Base-by-base conservation (phyloP, 495 filamentous ascomycete species). In the Peziza echinospora region DNA sequence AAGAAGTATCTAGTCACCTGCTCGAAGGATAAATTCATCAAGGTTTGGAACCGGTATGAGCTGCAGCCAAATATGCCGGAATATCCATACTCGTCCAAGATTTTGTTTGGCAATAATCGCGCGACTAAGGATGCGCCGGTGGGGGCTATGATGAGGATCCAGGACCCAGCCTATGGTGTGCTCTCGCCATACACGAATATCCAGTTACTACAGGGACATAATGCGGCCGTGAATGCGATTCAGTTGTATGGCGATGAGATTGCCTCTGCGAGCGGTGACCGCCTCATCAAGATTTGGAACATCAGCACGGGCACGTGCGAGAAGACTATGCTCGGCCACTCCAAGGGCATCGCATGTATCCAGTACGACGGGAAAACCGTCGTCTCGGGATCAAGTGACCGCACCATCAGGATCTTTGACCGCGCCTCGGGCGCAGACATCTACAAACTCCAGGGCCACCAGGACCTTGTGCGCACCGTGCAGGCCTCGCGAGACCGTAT, bases 281-380 rank as follows among this genome's bases (percentile, higher is more conserved):
- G 86, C 8, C 69, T 77, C 53, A 79, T 96, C 56, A 92, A 91
- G 55, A 69, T 93, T 13, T 99, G 91, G 91, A 81, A 89, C 57
- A 77, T 93, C 62, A 76, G 75, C 16, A 81, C 73, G 0, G 83
- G 85, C 44, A 62, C 67, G 11, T 87, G 82, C 58, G 65, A 70
- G 16, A 75, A 77, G 52, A 89, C 81, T 7, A 71, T 91, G 28
- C 62, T 81, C 41, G 91, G 89, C 4, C 89, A 99, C 56, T 71
- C 72, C 47, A 99, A 96, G 61, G 89, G 89, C 16, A 96, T 99
- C 56, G 89, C 89, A 13, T 99, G 89, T 62, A 83, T 99, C 17
- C 86, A 96, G 62, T 93, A 82, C 54, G 89, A 99, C 61, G 85
- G 83, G n/a, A 77, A 80, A n/a, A 75, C 87, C 3, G 92, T 99